Base-by-base conservation (phyloP, 2,329 filamentous ascomycete genomes). In the Immersiporthe knoxdaviesiana region DNA sequence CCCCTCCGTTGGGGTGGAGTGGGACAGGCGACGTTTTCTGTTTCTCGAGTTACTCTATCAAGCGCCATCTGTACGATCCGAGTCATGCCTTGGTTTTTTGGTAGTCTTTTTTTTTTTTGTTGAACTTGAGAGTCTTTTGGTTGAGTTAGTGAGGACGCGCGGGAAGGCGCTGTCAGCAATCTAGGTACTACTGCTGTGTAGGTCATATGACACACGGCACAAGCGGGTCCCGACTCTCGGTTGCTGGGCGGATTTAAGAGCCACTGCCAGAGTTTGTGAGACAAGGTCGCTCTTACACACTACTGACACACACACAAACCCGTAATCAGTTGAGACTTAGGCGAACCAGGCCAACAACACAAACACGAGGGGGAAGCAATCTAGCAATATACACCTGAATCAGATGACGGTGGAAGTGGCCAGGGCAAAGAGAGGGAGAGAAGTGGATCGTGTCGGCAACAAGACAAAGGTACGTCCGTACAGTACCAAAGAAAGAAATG, bases 181-280 rank as follows among this genome's bases (percentile, higher is more conserved):
- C 24, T 8, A 27, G 44, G 35, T 47, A 12, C 37, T 39, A 12
- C 7, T 39, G 11, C 11, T 47, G 44, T 47, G 21, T 47, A 47
- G 44, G 52, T 56, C 52, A 56, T 30, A 56, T 56, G 52, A 56
- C 24, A 56, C 24, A 18, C 52, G 27, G 52, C 52, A 30, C 52
- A 54, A 24, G 50, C 50, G 50, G 27, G 50, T 27, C n/a, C 24
- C 12, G 50, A 27, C 24, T 54, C 50, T 54, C 50, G 50, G 24
- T 54, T 54, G 50, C 50, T 54, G 27, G 50, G 14, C 24, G 12
- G 24, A 30, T 5, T 54, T 54, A 2, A 7, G 7, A 24, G n/a
- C n/a, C n/a, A n/a, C n/a, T 27, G 24, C 24, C 50, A 54, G 4
- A 47, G 50, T 4, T 12, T 27, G 35, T 54, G 50, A 54, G 50